phyloP scores from a whole-genome alignment of 768 basidiomycete species.

The Boletus edulis region DNA sequence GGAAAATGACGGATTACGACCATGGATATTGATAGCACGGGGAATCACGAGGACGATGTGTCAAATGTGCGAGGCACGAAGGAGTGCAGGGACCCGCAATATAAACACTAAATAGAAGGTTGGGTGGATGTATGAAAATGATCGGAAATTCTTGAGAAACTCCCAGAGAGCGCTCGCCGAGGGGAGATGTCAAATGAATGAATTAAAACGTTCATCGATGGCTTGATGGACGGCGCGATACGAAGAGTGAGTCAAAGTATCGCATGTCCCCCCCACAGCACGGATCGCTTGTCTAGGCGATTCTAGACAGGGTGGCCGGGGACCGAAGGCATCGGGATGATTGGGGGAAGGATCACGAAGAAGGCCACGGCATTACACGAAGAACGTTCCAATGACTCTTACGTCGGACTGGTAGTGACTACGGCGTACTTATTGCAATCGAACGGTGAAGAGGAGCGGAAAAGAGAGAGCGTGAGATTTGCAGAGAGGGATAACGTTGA shows the following conservation, averaged over 20 bases:
- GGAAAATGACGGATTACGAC: slow-evolving; percentile 13
- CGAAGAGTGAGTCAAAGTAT: slow-evolving; percentile 5
- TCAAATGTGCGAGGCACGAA: slow-evolving; percentile 17
- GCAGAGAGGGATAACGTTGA: slow-evolving; percentile 34
- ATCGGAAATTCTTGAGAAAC: slow-evolving; percentile 17
- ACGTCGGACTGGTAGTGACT: not conserved
- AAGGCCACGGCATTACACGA: not conserved
- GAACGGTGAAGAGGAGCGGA: not conserved
- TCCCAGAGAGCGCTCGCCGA: slow-evolving; percentile 13
- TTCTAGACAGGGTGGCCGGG: slow-evolving; percentile 24
- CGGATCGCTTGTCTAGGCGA: not conserved
- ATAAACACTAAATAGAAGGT: slow-evolving; percentile 27
- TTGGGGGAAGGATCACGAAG: slow-evolving; percentile 3
- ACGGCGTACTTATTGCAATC: not conserved
- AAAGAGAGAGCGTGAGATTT: slow-evolving; percentile 26
- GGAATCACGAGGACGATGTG: slow-evolving; percentile 17
- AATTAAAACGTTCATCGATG: slow-evolving; percentile 25
- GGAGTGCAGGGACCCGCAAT: slow-evolving; percentile 15
- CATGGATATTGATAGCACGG: slow-evolving; percentile 20
- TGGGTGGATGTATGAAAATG: slow-evolving; percentile 23
- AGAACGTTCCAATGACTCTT: too few relatives aligned
- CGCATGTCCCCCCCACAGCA: not conserved
- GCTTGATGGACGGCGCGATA: slow-evolving; percentile 15
- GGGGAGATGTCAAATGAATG: slow-evolving; percentile 21
- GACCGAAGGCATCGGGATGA: slow-evolving; percentile 13